A percentile compares a stretch with the other conserved stretches of the same genome.
Conservation (phyloP, 805 yeast species). For the Wickerhamomyces hampshirensis region DNA sequence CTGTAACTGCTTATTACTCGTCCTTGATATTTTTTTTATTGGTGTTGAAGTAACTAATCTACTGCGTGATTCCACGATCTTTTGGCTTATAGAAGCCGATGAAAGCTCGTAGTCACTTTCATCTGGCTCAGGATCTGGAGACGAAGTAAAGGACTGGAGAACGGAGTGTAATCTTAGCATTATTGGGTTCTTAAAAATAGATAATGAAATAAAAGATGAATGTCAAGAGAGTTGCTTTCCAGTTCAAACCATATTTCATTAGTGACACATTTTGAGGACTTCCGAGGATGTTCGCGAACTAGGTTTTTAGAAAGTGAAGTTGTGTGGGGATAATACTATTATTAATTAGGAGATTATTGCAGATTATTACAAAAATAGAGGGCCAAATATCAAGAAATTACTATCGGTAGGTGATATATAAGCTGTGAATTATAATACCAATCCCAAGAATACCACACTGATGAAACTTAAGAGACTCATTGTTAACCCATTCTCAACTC, state of each 20-base stretch:
- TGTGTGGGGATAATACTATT: no score
- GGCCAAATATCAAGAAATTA: no score
- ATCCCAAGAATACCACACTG: no score
- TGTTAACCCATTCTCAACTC: no score
- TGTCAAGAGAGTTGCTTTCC: background rate
- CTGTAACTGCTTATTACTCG: background rate
- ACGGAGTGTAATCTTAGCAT: constrained; percentile 4
- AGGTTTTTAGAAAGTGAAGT: no score
- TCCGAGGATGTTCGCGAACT: background rate
- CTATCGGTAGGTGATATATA: no score
- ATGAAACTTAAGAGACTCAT: no score
- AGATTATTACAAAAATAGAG: no score
- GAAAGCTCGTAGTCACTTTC: constrained; percentile 14
- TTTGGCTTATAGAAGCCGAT: constrained; percentile 5
- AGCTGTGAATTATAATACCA: no score
- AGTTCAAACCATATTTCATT: background rate
- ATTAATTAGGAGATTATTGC: no score
- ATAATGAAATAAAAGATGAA: background rate
- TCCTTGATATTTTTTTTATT: no score
- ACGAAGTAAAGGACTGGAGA: constrained; percentile 7
- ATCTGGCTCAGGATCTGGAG: constrained; percentile 10
- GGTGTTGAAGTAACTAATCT: background rate
- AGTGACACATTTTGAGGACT: background rate
- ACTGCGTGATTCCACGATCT: background rate
- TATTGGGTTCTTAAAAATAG: background rate